phyloP scores from a whole-genome alignment of 2,329 filamentous ascomycete species.

The Hypoxylon sp. region DNA sequence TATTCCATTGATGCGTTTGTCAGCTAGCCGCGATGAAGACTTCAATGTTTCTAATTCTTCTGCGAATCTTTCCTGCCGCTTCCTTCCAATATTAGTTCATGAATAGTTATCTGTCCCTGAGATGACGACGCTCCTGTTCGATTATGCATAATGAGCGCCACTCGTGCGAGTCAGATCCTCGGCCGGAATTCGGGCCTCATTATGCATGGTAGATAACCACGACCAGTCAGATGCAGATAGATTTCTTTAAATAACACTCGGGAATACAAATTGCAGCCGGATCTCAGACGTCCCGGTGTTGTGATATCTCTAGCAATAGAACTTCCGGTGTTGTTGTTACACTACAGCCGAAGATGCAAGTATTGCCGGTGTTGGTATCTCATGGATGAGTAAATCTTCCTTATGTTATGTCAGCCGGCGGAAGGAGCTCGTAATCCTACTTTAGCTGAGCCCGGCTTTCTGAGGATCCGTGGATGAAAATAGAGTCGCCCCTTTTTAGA shows the following conservation, averaged over 20 bases:
- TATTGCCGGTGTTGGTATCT: constrained; percentile 1
- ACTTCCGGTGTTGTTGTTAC: constrained; percentile 15
- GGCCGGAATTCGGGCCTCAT: constrained; percentile 22
- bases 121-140: background rate
- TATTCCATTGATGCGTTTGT: constrained; percentile 18
- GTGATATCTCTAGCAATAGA: constrained; percentile 30
- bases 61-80: background rate
- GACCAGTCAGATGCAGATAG: constrained; percentile 5
- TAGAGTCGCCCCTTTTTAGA: background rate
- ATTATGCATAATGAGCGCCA: constrained; percentile 2
- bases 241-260: constrained; percentile 19
- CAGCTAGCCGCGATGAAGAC: constrained; percentile 18
- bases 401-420: background rate
- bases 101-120: background rate
- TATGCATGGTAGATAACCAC: constrained; percentile 6
- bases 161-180: constrained; percentile 9
- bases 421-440: background rate
- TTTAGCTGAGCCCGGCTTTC: background rate
- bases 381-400: background rate
- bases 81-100: constrained; percentile 9
- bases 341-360: constrained; percentile 10
- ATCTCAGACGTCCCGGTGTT: constrained; percentile 25
- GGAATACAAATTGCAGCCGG: constrained; percentile 16
- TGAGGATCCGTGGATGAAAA: constrained; percentile 5
- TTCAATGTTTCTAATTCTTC: constrained; percentile 7